Evolutionary conservation across 164 flowering plant species (phyloP), one percentile per base, ranked within the genome.

Genomic region (Vitis rupestris): DNA sequence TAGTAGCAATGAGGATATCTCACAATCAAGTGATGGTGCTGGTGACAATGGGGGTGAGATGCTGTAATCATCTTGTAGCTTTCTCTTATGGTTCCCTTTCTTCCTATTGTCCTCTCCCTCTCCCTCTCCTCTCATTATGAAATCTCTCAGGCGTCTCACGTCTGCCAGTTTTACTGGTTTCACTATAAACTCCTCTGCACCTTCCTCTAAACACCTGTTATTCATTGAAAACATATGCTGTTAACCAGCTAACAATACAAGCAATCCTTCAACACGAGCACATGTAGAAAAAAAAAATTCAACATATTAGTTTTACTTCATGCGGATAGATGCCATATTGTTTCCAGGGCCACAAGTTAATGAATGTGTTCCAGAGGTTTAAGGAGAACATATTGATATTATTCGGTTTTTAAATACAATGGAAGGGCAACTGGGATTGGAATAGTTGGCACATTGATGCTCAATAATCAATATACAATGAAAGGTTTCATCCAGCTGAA

Each of bases 121-220:
- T 11, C 9, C 70, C 6, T 74, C 85, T 1, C 80, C 85, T 74
- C 70, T 83, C 66, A 75, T 74, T 8, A 90, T 23, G 70, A 68
- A 75, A 56, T 84, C 82, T 75, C 76, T 87, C 73, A 93, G 61
- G 4, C 98, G 81, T 61, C 82, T 78, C 27, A 93, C 92, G 56
- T 91, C 98, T 0, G 96, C 79, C 2, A 91, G 78, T 73, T 91
- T 90, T 55, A 93, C 97, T 1, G 98, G 98, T 76, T 91, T 93
- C 75, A 90, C 70, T 31, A 93, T 73, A 54, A 82, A 93, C 3
- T 90, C 98, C 71, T 91, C 93, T 1, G 97, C 98, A 5, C 98
- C 98, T 84, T 93, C 96, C 66, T 93, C 93, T 70, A 93, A 82
- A 73, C 98, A 93, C 47, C 97, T 89, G 72, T 61, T 49, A 4